These are phyloP conservation scores for Tulasnella sp. DNA, from an alignment of 768 basidiomycete species.

Conservation along the genomic window DNA sequence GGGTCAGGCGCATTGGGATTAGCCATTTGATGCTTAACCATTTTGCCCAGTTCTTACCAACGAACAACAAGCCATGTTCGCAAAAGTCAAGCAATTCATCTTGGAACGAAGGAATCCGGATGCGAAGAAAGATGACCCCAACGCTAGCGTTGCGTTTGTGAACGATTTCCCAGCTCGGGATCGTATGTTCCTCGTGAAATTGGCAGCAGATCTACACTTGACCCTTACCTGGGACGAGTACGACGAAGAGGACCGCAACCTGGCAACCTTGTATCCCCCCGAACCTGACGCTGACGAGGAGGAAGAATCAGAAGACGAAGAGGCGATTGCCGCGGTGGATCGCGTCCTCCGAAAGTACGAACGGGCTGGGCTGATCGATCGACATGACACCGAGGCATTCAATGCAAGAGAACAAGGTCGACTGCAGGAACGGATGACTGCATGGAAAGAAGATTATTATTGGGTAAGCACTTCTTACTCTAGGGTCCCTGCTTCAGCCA, in stretches of 20 bases:
- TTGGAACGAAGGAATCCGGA: constrained; percentile 35
- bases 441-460: constrained; percentile 91
- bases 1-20: constrained; percentile 25
- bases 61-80: constrained; percentile 69
- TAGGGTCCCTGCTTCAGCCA: background rate
- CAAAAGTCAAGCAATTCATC: constrained; percentile 71
- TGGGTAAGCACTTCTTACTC: constrained; percentile 41
- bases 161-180: constrained; percentile 78
- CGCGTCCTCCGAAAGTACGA: constrained; percentile 17
- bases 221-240: constrained; percentile 88
- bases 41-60: constrained; percentile 53
- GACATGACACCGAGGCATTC: constrained; percentile 67
- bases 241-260: constrained; percentile 70
- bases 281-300: constrained; percentile 28
- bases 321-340: constrained; percentile 15
- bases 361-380: constrained; percentile 29
- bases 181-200: constrained; percentile 63
- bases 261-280: constrained; percentile 53
- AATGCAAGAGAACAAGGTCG: constrained; percentile 70
- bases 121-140: constrained; percentile 27
- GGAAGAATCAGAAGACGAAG: constrained; percentile 31
- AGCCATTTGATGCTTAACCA: background rate
- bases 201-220: constrained; percentile 73
- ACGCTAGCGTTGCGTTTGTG: constrained; percentile 50
- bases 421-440: constrained; percentile 74